Percentiles rank a stretch among this genome's conserved stretches.
Evolutionary conservation across 1,284 basidiomycete species (phyloP).

Genomic region (Pyrrhoderma lamaoense): DNA sequence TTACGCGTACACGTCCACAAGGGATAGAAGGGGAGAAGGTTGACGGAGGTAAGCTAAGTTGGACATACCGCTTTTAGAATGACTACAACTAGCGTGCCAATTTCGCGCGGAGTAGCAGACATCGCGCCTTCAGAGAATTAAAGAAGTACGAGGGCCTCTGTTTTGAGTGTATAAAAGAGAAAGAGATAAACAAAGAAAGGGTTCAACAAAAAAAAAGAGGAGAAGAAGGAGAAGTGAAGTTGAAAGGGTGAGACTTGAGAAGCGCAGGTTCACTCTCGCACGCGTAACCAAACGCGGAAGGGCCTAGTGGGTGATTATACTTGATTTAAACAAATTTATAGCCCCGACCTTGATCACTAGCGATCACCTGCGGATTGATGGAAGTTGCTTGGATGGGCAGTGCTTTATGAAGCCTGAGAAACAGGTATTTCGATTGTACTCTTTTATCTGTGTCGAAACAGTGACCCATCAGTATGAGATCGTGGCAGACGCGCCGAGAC

Average conservation of each 20-base stretch:
- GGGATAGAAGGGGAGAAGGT: background rate
- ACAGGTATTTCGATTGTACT: no score
- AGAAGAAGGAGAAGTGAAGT: background rate
- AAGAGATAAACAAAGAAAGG: background rate
- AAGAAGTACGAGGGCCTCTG: background rate
- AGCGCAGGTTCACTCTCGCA: background rate
- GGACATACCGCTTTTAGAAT: conserved; percentile 87
- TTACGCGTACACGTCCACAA: background rate
- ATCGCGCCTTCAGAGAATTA: conserved; percentile 27
- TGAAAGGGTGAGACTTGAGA: background rate
- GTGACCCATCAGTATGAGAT: no score
- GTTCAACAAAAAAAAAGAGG: background rate
- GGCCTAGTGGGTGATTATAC: no score
- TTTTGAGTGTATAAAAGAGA: background rate
- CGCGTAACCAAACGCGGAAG: no score
- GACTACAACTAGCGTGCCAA: conserved; percentile 93
- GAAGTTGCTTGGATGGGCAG: no score
- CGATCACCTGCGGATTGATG: no score
- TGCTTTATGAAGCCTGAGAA: no score
- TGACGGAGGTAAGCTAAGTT: conserved; percentile 15
- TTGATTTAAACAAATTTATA: no score
- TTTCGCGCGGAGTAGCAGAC: conserved; percentile 58
- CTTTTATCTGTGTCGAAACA: no score
- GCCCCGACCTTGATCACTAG: no score
- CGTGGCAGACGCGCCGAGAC: no score